phyloP scores from a whole-genome alignment of 331 rosid genomes.

The Dryas integrifolia region DNA sequence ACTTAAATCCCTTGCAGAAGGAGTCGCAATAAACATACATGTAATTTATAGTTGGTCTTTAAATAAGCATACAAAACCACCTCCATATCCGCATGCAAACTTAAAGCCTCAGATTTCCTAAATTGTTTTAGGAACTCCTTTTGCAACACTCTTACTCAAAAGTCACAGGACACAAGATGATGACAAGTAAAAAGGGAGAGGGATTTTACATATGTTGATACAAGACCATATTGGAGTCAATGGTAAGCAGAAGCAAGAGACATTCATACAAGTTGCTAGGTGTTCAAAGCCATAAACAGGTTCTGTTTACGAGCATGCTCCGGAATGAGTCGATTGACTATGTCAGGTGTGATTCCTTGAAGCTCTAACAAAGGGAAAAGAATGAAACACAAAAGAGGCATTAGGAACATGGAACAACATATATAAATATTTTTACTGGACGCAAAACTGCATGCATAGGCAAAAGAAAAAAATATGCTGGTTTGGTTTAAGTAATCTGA shows the following conservation, averaged over 20 bases:
- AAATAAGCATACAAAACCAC: constrained; percentile 19
- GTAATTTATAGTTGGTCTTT: background rate
- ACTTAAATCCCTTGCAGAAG: background rate
- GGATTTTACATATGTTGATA: constrained; percentile 34
- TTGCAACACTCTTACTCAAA: constrained; percentile 10
- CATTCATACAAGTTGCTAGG: constrained; percentile 40
- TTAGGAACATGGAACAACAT: background rate
- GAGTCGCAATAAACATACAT: constrained; percentile 26
- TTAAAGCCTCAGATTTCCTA: constrained; percentile 27
- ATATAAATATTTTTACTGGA: background rate
- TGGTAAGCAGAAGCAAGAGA: background rate
- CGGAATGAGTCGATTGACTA: constrained; percentile 68
- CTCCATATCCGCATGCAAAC: constrained; percentile 21
- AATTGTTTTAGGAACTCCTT: constrained; percentile 7
- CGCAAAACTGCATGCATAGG: background rate
- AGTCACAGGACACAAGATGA: constrained; percentile 2
- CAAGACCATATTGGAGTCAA: constrained; percentile 14
- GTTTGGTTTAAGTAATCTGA: background rate
- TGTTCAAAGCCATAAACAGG: constrained; percentile 83
- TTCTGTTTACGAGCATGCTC: constrained; percentile 94
- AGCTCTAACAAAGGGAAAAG: constrained; percentile 55
- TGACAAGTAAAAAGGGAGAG: background rate
- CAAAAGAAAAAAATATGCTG: background rate
- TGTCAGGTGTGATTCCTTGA: constrained; percentile 67
- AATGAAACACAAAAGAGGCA: constrained; percentile 3